Evolutionary conservation across 306 rosid species (phyloP).

Genomic region (Gastrolobium villosum): DNA sequence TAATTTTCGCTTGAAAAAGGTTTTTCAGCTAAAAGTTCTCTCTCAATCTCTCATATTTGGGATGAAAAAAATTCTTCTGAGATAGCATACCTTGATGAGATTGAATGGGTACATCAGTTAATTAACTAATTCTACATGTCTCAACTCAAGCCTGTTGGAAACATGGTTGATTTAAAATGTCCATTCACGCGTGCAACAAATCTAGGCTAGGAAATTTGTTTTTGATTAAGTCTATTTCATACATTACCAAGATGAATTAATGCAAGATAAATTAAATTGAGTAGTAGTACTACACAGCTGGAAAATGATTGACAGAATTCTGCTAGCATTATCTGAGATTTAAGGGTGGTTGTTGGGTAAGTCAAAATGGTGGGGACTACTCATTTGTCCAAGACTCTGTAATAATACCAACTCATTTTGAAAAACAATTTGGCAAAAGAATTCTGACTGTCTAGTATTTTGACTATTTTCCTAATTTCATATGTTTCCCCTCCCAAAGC

Average conservation of each 20-base stretch:
- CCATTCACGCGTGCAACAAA: neutral
- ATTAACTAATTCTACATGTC: neutral
- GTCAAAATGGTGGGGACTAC: slow-evolving; percentile 9
- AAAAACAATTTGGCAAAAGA: neutral
- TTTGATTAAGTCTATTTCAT: slow-evolving; percentile 15
- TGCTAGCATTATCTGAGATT: neutral
- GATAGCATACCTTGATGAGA: slow-evolving; percentile 8
- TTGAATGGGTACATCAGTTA: neutral
- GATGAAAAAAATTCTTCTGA: neutral
- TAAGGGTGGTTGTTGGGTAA: slow-evolving; percentile 3
- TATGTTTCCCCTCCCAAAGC: slow-evolving; percentile 21
- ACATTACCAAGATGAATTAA: neutral
- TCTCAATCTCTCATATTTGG: neutral
- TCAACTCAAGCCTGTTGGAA: slow-evolving; percentile 23
- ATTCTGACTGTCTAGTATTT: neutral
- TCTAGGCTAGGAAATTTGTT: slow-evolving; percentile 9
- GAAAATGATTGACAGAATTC: neutral
- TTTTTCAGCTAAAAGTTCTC: neutral
- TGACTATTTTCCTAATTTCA: slow-evolving; percentile 5
- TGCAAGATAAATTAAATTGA: slow-evolving; percentile 1
- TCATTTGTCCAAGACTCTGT: neutral
- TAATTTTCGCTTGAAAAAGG: neutral
- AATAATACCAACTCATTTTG: neutral
- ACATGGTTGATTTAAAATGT: slow-evolving; percentile 18
- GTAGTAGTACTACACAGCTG: neutral